These are phyloP conservation scores for Curvularia eragrostidis DNA, from an alignment of 2,329 filamentous ascomycete species.

Conservation along the genomic window DNA sequence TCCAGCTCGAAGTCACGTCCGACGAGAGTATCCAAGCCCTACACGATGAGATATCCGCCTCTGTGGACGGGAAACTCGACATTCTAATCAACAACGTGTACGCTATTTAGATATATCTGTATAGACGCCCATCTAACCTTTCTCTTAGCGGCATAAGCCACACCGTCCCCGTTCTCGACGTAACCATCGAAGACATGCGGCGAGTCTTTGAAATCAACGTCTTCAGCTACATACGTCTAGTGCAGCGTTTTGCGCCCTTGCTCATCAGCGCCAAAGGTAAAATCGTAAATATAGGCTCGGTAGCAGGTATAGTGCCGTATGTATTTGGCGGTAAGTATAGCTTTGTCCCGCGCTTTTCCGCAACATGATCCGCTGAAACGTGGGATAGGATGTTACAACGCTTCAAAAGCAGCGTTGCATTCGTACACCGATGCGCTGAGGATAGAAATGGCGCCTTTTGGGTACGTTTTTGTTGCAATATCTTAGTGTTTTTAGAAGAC, in stretches of 20 bases:
- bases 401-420: not conserved
- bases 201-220: not conserved
- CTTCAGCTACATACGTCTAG: not conserved
- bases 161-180: not conserved
- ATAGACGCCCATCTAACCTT: too few species aligned
- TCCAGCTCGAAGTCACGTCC: not conserved
- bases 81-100: not conserved
- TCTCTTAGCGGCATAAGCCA: not conserved
- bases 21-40: not conserved
- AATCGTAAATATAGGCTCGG: not conserved
- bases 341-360: too few species aligned
- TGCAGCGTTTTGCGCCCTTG: not conserved
- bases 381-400: not conserved
- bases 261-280: not conserved
- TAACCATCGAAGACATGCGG: not conserved
- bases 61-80: not conserved
- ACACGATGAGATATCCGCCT: not conserved
- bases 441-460: not conserved
- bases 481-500: not conserved
- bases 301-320: not conserved
- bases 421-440: not conserved
- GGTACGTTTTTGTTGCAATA: not conserved
- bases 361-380: too few species aligned
- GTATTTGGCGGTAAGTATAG: not conserved
- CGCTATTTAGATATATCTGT: too few species aligned